Conservation (phyloP, 768 basidiomycete genomes). For the Lentinula sp. region DNA sequence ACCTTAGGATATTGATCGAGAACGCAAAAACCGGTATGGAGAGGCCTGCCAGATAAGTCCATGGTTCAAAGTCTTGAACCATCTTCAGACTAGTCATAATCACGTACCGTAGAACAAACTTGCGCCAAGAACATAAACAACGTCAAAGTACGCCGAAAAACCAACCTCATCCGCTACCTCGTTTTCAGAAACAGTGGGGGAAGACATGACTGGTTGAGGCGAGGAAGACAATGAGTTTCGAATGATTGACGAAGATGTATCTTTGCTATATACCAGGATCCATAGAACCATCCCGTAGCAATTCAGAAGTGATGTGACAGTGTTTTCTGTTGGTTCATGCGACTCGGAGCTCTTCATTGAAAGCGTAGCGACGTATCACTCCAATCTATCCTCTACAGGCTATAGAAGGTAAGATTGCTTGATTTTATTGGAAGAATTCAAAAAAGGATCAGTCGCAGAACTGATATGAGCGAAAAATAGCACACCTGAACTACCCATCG, state of each 20-base stretch:
- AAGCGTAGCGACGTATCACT: background rate
- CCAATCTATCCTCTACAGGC: background rate
- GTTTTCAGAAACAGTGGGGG: background rate
- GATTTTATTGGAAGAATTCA: background rate
- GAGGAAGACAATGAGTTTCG: background rate
- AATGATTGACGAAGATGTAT: no score
- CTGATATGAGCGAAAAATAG: no score
- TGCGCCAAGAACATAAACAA: background rate
- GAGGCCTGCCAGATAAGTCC: background rate
- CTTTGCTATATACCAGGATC: no score
- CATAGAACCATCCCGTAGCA: background rate
- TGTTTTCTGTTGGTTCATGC: no score
- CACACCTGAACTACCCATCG: no score
- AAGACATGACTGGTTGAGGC: background rate
- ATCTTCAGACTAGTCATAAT: background rate
- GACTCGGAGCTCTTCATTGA: no score
- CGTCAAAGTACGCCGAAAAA: background rate
- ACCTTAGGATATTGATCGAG: background rate
- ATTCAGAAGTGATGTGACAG: background rate
- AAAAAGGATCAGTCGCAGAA: no score
- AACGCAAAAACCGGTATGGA: background rate
- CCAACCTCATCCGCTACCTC: background rate
- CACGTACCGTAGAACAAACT: background rate
- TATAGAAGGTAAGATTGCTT: background rate
- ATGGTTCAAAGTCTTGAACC: no score